phyloP scores from a whole-genome alignment of 768 basidiomycete genomes.

The Mrakia hoshinonis region DNA sequence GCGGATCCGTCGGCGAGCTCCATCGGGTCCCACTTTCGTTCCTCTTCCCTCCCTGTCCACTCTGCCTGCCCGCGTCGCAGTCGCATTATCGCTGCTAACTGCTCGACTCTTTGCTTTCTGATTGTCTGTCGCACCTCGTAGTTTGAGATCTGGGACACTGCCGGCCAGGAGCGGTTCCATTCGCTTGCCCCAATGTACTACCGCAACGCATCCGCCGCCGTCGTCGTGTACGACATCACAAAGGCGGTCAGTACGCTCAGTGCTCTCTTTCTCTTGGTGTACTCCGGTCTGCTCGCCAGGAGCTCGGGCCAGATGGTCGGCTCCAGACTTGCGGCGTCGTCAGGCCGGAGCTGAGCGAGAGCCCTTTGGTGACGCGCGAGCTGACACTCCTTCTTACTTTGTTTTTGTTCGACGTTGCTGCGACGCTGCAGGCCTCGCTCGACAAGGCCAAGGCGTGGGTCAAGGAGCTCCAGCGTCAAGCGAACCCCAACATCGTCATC shows the following conservation, averaged over 20 bases:
- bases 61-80: too few relatives aligned
- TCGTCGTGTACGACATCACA: conserved; percentile 96
- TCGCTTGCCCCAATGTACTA: conserved; percentile 83
- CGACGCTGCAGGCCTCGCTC: conserved; percentile 53
- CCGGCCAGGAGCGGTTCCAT: conserved; percentile 65
- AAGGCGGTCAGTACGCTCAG: conserved; percentile 51
- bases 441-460: conserved; percentile 99
- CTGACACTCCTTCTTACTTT: background rate
- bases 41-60: background rate
- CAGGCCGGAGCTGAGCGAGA: background rate
- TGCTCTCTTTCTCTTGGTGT: background rate
- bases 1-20: background rate
- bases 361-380: background rate
- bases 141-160: conserved; percentile 39
- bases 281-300: too few relatives aligned
- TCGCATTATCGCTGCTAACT: background rate
- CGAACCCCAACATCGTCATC: conserved; percentile 98
- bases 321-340: background rate
- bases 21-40: background rate
- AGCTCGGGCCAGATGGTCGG: background rate
- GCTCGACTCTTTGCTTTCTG: too few relatives aligned
- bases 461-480: conserved; percentile 95
- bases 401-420: background rate
- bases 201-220: conserved; percentile 93
- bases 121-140: too few relatives aligned